Percentiles rank a stretch among this genome's conserved stretches.
phyloP scores from a whole-genome alignment of 176 grass and related monocot genomes.

The Ensete ventricosum region DNA sequence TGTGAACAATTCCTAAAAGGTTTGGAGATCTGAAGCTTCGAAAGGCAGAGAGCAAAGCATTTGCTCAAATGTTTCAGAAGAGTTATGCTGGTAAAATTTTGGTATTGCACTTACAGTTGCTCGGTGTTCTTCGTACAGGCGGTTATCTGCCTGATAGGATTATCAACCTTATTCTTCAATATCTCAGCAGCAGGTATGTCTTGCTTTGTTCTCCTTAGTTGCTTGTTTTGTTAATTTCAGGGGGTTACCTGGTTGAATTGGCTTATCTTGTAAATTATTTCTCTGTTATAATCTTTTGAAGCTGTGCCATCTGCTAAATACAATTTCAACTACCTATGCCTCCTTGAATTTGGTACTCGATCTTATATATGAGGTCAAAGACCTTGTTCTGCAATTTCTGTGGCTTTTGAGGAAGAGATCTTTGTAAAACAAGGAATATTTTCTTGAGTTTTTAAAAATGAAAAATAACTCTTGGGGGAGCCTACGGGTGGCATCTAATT shows the following conservation, averaged over 20 bases:
- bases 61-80: conserved; percentile 96
- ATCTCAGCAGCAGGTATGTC: conserved; percentile 77
- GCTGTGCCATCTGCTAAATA: neutral
- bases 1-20: conserved; percentile 28
- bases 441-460: no score
- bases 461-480: no score
- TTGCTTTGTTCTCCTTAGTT: conserved; percentile 9
- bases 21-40: conserved; percentile 96
- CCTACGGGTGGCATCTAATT: no score
- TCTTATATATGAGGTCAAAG: neutral
- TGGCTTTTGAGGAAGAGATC: no score
- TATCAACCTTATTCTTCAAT: conserved; percentile 93
- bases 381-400: neutral
- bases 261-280: neutral
- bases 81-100: conserved; percentile 80
- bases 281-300: neutral
- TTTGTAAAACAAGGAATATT: no score
- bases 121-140: conserved; percentile 76
- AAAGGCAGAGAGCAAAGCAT: conserved; percentile 78
- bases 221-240: neutral
- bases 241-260: neutral
- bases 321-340: neutral
- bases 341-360: neutral
- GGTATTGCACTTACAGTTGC: conserved; percentile 68
- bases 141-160: conserved; percentile 91